Percentiles rank a stretch among this genome's conserved stretches.
Evolutionary conservation across 2,329 filamentous ascomycete genomes (phyloP).

Genomic region (Fusarium clavum): DNA sequence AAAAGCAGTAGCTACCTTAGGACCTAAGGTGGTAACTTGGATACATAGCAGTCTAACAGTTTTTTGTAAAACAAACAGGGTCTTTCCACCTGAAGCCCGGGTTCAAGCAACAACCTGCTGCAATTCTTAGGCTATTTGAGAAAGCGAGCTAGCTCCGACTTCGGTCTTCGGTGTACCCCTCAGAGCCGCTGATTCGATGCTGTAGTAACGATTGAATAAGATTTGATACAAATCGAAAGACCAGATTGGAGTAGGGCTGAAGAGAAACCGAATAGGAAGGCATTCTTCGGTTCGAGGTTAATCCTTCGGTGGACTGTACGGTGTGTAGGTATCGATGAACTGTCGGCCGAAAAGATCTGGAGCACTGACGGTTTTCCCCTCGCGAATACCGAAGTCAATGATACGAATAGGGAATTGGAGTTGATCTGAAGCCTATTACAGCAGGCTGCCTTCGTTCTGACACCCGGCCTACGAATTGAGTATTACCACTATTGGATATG

Average conservation of each 20-base stretch:
- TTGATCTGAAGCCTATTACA: background rate
- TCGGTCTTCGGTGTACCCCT: conserved; percentile 45
- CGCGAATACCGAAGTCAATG: conserved; percentile 20
- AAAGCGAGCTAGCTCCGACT: conserved; percentile 41
- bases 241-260: conserved; percentile 42
- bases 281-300: conserved; percentile 14
- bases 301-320: conserved; percentile 7
- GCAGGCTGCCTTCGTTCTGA: background rate
- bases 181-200: conserved; percentile 22
- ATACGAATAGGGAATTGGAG: conserved; percentile 1
- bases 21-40: no score
- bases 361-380: conserved; percentile 16
- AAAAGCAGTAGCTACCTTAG: no score
- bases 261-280: conserved; percentile 34
- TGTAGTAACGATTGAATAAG: conserved; percentile 24
- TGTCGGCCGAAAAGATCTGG: conserved; percentile 4
- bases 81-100: conserved; percentile 1
- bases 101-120: conserved; percentile 14
- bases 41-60: no score
- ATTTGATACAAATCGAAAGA: conserved; percentile 23
- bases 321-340: conserved; percentile 5
- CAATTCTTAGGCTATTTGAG: conserved; percentile 20
- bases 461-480: background rate
- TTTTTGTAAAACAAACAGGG: conserved; percentile 9
- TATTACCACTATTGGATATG: background rate